Evolutionary conservation across 108 stramenopile species (phyloP), one percentile per base, ranked within the genome.

Genomic region (Schizochytrium sp.): DNA sequence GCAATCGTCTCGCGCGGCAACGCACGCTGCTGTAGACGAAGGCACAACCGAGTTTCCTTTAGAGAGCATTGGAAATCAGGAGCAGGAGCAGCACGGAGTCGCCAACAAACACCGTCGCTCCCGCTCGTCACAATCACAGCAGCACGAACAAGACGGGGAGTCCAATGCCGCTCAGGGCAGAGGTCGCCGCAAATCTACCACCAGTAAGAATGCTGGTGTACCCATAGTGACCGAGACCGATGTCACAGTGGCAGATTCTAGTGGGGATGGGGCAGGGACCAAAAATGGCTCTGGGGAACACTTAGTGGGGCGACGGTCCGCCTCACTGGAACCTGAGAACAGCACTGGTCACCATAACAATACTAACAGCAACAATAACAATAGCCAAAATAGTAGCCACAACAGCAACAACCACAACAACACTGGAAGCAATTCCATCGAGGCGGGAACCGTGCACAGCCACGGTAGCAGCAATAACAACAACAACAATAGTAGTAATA

Each of bases 191-290:
- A 17, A n/a, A n/a, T n/a, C 19, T n/a, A n/a, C 19, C 59, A n/a
- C 28, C 1, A n/a, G 59, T n/a, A n/a, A 2, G 1, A 17, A n/a
- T n/a, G 19, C 59, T 60, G 19, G 59, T n/a, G 17, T 58, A 17
- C 57, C 57, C 57, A 58, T 15, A 58, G 57, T 10, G 57, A 10
- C 57, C 13, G 17, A 58, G 57, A 17, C 57, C 57, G 13, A 10
- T 17, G 57, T 58, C 13, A 58, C 13, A 10, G 13, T 17, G 57
- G 57, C 57, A 15, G 57, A 17, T 10, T 58, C 57, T 17, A 58
- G 57, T 58, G 57, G 57, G 57, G 57, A 58, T 58, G 57, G 57
- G 57, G 57, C 57, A 17, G 57, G 57, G 64, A 69, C 64, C 15
- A 12, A 44, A 3, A 38, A 28, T 38, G 42, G 5, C 28, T 38